These are phyloP conservation scores for Pichia cabralensis DNA, from an alignment of 805 yeast species.

Conservation along the genomic window DNA sequence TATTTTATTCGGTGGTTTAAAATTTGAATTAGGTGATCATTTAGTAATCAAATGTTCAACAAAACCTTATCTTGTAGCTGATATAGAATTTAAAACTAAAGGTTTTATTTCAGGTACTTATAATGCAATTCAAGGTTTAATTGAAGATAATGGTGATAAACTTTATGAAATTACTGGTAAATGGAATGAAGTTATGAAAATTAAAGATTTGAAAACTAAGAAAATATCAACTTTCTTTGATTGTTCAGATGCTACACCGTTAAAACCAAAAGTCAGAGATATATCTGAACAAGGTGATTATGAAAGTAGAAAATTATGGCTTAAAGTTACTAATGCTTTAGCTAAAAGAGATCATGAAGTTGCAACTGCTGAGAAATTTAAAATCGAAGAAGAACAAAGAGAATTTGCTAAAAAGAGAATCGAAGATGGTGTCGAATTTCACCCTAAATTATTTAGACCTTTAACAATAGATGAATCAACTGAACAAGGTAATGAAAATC, in stretches of 20 bases:
- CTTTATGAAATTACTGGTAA: slow-evolving; percentile 72
- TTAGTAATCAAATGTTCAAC: slow-evolving; percentile 61
- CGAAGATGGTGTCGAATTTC: slow-evolving; percentile 72
- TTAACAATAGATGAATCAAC: slow-evolving; percentile 27
- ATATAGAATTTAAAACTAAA: slow-evolving; percentile 88
- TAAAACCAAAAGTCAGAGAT: slow-evolving; percentile 67
- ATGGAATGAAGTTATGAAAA: slow-evolving; percentile 82
- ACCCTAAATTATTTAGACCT: slow-evolving; percentile 65
- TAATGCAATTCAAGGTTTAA: slow-evolving; percentile 73
- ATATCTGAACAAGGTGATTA: slow-evolving; percentile 66
- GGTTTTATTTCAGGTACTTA: slow-evolving; percentile 91
- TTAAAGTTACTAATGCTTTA: slow-evolving; percentile 71
- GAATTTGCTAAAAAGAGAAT: slow-evolving; percentile 56
- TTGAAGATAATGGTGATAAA: slow-evolving; percentile 46
- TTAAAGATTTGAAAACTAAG: slow-evolving; percentile 39
- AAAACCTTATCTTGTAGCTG: slow-evolving; percentile 53
- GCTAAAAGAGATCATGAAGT: slow-evolving; percentile 64
- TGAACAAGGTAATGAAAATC: slow-evolving; percentile 28
- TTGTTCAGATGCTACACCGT: slow-evolving; percentile 42
- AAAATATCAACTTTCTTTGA: slow-evolving; percentile 45
- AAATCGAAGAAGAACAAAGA: slow-evolving; percentile 85
- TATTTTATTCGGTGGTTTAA: slow-evolving; percentile 80
- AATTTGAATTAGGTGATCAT: slow-evolving; percentile 88
- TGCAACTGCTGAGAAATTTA: slow-evolving; percentile 84
- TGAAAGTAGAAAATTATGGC: slow-evolving; percentile 83